Conservation (phyloP, 1,284 basidiomycete species). For the Apiotrichum gamsii region DNA sequence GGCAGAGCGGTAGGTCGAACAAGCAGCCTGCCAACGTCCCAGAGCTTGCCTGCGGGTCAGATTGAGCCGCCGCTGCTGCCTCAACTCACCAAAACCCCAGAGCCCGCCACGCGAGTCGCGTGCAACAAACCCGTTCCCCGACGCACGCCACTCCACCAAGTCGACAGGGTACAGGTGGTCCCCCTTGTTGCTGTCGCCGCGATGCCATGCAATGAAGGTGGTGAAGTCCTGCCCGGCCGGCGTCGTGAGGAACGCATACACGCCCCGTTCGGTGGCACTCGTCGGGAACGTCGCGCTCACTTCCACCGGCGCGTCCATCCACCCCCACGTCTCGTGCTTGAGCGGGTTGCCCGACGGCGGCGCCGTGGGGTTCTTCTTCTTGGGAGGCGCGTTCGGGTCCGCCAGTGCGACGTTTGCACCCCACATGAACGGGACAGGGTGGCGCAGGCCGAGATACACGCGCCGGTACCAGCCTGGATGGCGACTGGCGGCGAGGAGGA, state of each 20-base stretch:
- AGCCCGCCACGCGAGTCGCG: slow-evolving; percentile 63
- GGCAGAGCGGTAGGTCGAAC: slow-evolving; percentile 28
- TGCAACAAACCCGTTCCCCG: slow-evolving; percentile 58
- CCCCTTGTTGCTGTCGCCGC: too few relatives aligned
- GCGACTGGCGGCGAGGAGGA: slow-evolving; percentile 13
- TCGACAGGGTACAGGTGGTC: slow-evolving; percentile 22
- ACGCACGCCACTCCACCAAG: slow-evolving; percentile 65
- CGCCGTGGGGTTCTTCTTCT: too few relatives aligned
- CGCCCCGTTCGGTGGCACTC: background rate
- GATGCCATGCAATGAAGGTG: too few relatives aligned
- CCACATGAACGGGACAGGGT: slow-evolving; percentile 69
- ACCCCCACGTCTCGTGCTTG: too few relatives aligned
- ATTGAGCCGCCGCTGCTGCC: too few relatives aligned
- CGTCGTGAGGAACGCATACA: too few relatives aligned
- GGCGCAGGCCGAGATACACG: slow-evolving; percentile 63
- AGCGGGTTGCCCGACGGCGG: background rate
- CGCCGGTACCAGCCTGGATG: slow-evolving; percentile 60
- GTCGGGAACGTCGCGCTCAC: background rate
- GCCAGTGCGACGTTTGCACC: slow-evolving; percentile 54
- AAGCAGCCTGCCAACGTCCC: slow-evolving; percentile 57
- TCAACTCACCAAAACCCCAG: slow-evolving; percentile 68
- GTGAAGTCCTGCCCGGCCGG: slow-evolving; percentile 24
- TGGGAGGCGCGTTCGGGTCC: background rate
- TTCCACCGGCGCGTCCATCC: background rate
- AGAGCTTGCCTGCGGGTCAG: slow-evolving; percentile 3